Conservation (phyloP, 805 yeast species). For the Metschnikowia proteae region DNA sequence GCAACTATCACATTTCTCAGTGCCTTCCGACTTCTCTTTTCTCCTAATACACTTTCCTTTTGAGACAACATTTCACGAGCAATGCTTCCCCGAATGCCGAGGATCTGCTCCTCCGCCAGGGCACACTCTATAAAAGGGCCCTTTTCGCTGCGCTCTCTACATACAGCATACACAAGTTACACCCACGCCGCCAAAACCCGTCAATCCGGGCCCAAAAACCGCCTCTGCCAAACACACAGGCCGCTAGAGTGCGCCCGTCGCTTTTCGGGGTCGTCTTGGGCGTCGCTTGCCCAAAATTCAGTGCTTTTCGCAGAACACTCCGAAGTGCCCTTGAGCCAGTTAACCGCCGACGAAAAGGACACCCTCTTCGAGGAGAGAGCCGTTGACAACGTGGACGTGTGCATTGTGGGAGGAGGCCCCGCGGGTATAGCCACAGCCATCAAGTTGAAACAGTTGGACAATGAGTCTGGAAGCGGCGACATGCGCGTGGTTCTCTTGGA, state of each 20-base stretch:
- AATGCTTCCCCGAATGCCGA: constrained; percentile 1
- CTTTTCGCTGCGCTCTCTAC: neutral
- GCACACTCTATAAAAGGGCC: neutral
- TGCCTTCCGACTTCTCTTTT: neutral
- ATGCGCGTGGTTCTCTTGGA: constrained; percentile 86
- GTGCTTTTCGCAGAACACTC: neutral
- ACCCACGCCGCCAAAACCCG: neutral
- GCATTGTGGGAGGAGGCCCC: constrained; percentile 97
- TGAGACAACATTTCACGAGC: neutral
- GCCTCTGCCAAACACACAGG: neutral
- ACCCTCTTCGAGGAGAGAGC: constrained; percentile 64
- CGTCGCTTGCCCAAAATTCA: neutral
- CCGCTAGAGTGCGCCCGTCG: neutral
- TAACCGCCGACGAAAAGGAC: constrained; percentile 41
- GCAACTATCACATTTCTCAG: neutral
- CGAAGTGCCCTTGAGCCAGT: constrained; percentile 3
- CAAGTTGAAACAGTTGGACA: constrained; percentile 77
- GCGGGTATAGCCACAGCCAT: constrained; percentile 96
- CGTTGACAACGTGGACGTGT: constrained; percentile 84
- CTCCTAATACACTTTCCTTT: neutral
- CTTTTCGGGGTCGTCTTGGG: neutral
- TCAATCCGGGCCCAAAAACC: neutral
- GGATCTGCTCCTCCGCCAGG: neutral
- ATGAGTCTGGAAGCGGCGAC: constrained; percentile 58
- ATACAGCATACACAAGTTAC: neutral